Evolutionary conservation across 345 rosid genomes (phyloP).

Genomic region (Balakata baccata): DNA sequence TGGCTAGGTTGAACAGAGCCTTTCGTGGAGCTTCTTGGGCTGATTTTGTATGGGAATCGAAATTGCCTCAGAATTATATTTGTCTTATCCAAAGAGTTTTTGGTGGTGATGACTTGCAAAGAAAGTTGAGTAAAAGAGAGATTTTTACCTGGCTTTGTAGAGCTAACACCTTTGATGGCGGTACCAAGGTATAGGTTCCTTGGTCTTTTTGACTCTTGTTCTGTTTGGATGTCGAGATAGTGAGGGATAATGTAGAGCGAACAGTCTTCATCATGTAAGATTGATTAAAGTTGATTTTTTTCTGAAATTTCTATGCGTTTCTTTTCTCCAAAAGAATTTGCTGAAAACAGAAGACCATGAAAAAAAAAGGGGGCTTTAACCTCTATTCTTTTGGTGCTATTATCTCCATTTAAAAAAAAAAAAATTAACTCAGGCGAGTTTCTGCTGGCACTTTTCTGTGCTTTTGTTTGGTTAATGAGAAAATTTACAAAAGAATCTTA

Average conservation of each 20-base stretch:
- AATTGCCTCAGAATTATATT: constrained; percentile 66
- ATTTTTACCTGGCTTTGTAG: constrained; percentile 59
- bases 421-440: background rate
- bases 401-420: too few relatives aligned
- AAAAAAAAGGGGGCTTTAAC: background rate
- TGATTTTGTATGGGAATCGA: constrained; percentile 91
- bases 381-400: background rate
- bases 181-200: constrained; percentile 55
- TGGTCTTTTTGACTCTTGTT: background rate
- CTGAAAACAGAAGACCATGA: background rate
- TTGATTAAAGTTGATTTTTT: too few relatives aligned
- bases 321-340: background rate
- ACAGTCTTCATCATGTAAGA: background rate
- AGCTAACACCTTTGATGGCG: constrained; percentile 60
- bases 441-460: background rate
- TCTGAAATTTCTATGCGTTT: background rate
- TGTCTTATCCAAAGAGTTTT: constrained; percentile 49
- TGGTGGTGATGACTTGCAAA: constrained; percentile 41
- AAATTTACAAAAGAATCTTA: background rate
- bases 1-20: constrained; percentile 67
- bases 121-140: constrained; percentile 57
- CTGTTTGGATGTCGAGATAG: constrained; percentile 9
- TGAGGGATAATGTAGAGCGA: background rate
- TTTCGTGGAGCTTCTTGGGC: constrained; percentile 93
- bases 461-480: constrained; percentile 14